Base-by-base conservation (phyloP, 164 flowering plant species). In the Umbilicus rupestris region DNA sequence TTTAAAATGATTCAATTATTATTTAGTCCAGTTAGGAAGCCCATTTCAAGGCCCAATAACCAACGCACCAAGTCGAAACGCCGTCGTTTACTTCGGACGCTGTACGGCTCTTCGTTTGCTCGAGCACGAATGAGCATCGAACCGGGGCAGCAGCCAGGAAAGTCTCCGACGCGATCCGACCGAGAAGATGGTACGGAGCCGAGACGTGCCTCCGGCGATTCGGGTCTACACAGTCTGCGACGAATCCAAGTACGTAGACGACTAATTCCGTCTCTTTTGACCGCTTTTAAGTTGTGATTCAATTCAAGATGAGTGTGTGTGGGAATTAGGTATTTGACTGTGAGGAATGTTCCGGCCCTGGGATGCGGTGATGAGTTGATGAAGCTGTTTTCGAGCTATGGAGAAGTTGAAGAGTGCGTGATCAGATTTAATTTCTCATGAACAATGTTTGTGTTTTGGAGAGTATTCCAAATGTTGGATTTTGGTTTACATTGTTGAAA, bases 301-400 rank as follows among this genome's bases (percentile, higher is more conserved):
- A 14, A 24, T 73, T 35, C 31, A 12, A 15, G 9, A 65, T 59
- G 41, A 11, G n/a, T n/a, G 47, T 10, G 50, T 33, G 55, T 14
- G 44, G 52, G 33, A 39, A 20, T 33, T 73, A 93, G 96, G 68
- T 93, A 87, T 73, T 75, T 94, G 76, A 83, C 89, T 33, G 95
- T 87, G 69, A 82, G 86, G 71, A 91, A 94, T 62, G 96, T 91
- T 49, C 96, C 97, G 4, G 81, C 96, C 0, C 66, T 94, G 58
- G 96, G 96, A 15, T 45, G 47, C n/a, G 47, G 47, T 14, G 47
- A 45, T 45, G 47, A 45, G 16, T 45, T 45, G 47, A 45, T 45
- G 47, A 45, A 45, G 19, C 47, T 45, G 14, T 45, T 45, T 5
- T 3, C 44, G 5, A 41, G 11, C 44, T 41, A 41, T 5, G 44